These are phyloP conservation scores for Wickerhamiella sorbophila DNA, from an alignment of 805 yeast genomes.

Conservation along the genomic window DNA sequence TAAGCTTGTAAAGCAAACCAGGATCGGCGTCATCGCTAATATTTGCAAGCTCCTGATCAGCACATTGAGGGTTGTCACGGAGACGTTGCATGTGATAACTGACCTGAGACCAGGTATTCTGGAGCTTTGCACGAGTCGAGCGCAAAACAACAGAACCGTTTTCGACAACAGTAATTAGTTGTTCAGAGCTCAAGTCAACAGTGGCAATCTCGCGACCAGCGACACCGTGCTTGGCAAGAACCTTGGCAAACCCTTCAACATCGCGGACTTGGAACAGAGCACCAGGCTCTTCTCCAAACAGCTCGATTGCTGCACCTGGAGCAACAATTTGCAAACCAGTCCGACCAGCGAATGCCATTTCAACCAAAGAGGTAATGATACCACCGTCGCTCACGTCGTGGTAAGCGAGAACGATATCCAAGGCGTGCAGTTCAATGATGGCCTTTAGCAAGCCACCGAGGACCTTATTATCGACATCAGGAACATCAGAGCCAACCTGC, in stretches of 20 bases:
- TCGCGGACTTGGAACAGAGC: slow-evolving; percentile 82
- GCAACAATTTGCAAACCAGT: slow-evolving; percentile 52
- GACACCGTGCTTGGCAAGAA: slow-evolving; percentile 48
- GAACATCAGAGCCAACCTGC: slow-evolving; percentile 70
- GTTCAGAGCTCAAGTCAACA: slow-evolving; percentile 36
- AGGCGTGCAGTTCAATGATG: slow-evolving; percentile 55
- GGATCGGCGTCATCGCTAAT: slow-evolving; percentile 76
- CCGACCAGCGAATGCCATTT: slow-evolving; percentile 96
- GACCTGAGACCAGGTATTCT: slow-evolving; percentile 74
- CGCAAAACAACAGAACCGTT: slow-evolving; percentile 32
- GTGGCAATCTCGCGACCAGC: slow-evolving; percentile 52
- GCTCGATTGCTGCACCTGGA: slow-evolving; percentile 34
- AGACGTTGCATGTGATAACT: slow-evolving; percentile 80
- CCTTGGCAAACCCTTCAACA: slow-evolving; percentile 37
- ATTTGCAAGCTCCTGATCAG: slow-evolving; percentile 68
- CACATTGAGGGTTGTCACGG: slow-evolving; percentile 86
- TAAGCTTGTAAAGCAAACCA: slow-evolving; percentile 69
- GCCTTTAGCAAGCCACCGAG: slow-evolving; percentile 61
- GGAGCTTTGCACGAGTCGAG: slow-evolving; percentile 54
- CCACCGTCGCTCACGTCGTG: slow-evolving; percentile 98
- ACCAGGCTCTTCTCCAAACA: slow-evolving; percentile 91
- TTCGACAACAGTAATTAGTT: slow-evolving; percentile 34
- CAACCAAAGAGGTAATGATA: slow-evolving; percentile 64
- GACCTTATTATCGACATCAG: slow-evolving; percentile 53
- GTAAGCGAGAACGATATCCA: slow-evolving; percentile 57